Evolutionary conservation across 495 filamentous ascomycete genomes (phyloP).

Genomic region (Schizothecium vesticola): DNA sequence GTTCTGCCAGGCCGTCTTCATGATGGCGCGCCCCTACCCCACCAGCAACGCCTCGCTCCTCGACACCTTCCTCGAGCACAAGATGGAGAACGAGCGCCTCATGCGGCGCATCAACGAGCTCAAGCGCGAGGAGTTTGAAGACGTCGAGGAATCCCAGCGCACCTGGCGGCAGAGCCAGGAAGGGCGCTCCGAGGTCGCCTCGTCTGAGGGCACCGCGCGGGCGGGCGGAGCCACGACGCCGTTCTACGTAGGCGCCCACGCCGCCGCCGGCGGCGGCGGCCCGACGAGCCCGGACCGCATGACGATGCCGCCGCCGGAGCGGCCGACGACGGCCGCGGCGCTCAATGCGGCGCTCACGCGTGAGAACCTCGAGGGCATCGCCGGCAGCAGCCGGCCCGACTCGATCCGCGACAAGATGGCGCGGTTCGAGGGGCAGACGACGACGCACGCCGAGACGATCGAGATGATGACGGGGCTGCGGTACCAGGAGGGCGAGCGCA

Average conservation of each 20-base stretch:
- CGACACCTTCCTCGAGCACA: conserved; percentile 94
- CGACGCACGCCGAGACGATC: conserved; percentile 77
- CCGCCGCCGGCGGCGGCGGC: not conserved
- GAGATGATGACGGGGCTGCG: conserved; percentile 89
- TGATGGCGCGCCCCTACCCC: conserved; percentile 89
- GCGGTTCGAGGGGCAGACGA: conserved; percentile 54
- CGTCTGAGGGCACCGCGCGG: conserved; percentile 39
- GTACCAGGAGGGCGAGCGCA: conserved; percentile 85
- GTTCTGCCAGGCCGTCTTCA: conserved; percentile 84
- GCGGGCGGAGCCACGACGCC: conserved; percentile 5
- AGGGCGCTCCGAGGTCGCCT: conserved; percentile 48
- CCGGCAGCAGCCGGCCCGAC: conserved; percentile 58
- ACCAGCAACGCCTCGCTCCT: conserved; percentile 77
- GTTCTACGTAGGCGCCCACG: not conserved
- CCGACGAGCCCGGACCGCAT: conserved; percentile 19
- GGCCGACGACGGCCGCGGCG: conserved; percentile 37
- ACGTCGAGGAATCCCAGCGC: conserved; percentile 50
- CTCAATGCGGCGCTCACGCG: conserved; percentile 64
- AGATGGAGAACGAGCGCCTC: conserved; percentile 92
- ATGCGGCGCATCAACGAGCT: conserved; percentile 79
- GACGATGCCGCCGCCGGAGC: conserved; percentile 66
- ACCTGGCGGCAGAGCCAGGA: conserved; percentile 51
- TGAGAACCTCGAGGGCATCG: conserved; percentile 74
- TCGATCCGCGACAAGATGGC: conserved; percentile 74
- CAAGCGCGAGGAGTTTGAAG: conserved; percentile 78